Evolutionary conservation across 805 yeast species (phyloP).

Genomic region (Scheffersomyces coipomensis): DNA sequence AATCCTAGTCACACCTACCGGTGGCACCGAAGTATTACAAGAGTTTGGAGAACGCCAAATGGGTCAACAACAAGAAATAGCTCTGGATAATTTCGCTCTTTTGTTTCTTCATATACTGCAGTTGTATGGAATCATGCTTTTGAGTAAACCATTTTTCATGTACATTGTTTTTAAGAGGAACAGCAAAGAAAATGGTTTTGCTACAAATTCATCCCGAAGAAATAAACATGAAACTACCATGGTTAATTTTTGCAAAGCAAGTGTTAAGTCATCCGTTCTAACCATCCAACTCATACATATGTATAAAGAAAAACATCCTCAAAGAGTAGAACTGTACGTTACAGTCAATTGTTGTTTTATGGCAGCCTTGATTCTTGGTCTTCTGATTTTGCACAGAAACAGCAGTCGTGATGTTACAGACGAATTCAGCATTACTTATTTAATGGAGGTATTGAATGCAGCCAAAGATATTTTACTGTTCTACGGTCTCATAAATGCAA

Average conservation of each 20-base stretch:
- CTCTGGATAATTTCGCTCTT: slow-evolving; percentile 15
- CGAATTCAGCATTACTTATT: slow-evolving; percentile 9
- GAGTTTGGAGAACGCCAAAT: slow-evolving; percentile 3
- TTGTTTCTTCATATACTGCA: slow-evolving; percentile 32
- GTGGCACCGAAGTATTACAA: neutral
- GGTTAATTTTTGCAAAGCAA: slow-evolving; percentile 29
- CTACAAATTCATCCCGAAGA: slow-evolving; percentile 11
- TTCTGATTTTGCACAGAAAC: slow-evolving; percentile 21
- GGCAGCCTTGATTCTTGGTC: slow-evolving; percentile 35
- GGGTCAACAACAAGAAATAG: slow-evolving; percentile 1
- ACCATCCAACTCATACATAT: slow-evolving; percentile 30
- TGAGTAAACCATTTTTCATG: slow-evolving; percentile 40
- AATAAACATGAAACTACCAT: slow-evolving; percentile 11
- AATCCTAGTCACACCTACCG: slow-evolving; percentile 13
- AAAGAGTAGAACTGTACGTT: slow-evolving; percentile 34
- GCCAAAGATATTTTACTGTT: slow-evolving; percentile 8
- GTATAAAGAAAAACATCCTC: slow-evolving; percentile 22
- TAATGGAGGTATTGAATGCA: slow-evolving; percentile 10
- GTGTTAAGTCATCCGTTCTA: slow-evolving; percentile 34
- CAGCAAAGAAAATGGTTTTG: neutral
- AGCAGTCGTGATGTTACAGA: slow-evolving; percentile 7
- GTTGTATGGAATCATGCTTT: slow-evolving; percentile 30
- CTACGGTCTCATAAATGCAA: slow-evolving; percentile 11
- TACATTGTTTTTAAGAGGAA: slow-evolving; percentile 17
- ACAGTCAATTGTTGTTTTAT: slow-evolving; percentile 30